A percentile compares a stretch with the other conserved stretches of the same genome.
Conservation (phyloP, 148 eudicot genomes). For the Cornus kousa region DNA sequence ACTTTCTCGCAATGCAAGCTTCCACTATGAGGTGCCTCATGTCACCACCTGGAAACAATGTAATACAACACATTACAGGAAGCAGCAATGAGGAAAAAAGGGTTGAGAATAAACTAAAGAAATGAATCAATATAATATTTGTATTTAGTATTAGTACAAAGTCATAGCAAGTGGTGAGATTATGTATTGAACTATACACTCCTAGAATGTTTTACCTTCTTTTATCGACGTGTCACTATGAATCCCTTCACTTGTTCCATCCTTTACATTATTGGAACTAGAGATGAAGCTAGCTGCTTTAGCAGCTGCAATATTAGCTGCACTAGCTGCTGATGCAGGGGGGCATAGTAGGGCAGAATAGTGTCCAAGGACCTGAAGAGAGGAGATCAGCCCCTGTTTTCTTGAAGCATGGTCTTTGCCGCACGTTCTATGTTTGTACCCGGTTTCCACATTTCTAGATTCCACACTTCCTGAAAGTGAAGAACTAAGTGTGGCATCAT, state of each 20-base stretch:
- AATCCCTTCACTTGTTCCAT: constrained; percentile 9
- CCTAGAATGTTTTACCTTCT: constrained; percentile 8
- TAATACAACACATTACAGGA: background rate
- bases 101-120: background rate
- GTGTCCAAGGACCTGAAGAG: constrained; percentile 27
- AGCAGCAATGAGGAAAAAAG: background rate
- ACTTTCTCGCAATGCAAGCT: constrained; percentile 33
- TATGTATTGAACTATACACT: constrained; percentile 2
- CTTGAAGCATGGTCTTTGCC: constrained; percentile 5
- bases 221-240: constrained; percentile 1
- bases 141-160: background rate
- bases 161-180: background rate
- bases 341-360: constrained; percentile 17
- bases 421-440: background rate
- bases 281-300: constrained; percentile 23
- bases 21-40: constrained; percentile 40
- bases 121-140: background rate
- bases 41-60: constrained; percentile 26
- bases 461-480: no score
- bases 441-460: background rate
- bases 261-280: constrained; percentile 15
- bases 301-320: constrained; percentile 21
- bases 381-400: constrained; percentile 21
- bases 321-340: constrained; percentile 17
- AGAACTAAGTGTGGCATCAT: constrained; percentile 2